Percentiles rank a stretch among this genome's conserved stretches.
Conservation (phyloP, 2,329 filamentous ascomycete species). For the Cladophialophora psammophila region DNA sequence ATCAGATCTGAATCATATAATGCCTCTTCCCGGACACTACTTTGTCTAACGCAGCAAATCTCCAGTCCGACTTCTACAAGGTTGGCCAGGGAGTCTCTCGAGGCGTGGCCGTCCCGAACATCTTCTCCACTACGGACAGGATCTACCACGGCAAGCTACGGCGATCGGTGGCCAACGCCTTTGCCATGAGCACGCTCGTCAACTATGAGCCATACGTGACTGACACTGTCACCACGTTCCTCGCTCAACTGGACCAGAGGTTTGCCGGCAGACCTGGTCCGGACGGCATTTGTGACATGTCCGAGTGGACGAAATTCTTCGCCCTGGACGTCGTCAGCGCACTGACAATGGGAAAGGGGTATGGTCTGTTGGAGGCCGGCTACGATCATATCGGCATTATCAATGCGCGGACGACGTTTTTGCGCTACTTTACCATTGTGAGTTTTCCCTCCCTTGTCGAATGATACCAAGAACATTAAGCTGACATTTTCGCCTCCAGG, state of each 20-base stretch:
- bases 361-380: constrained; percentile 45
- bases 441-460: background rate
- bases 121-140: constrained; percentile 28
- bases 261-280: constrained; percentile 26
- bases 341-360: constrained; percentile 45
- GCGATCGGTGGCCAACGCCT: constrained; percentile 34
- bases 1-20: no score
- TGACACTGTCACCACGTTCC: constrained; percentile 33
- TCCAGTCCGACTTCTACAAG: constrained; percentile 27
- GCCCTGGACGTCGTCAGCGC: constrained; percentile 49
- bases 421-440: constrained; percentile 39
- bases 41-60: background rate
- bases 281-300: constrained; percentile 42
- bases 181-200: constrained; percentile 36
- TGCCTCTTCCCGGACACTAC: no score
- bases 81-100: constrained; percentile 23
- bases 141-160: constrained; percentile 28
- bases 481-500: background rate
- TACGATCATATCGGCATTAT: constrained; percentile 46
- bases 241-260: constrained; percentile 27
- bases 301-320: constrained; percentile 45
- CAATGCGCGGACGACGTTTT: constrained; percentile 36
- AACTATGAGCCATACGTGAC: constrained; percentile 37
- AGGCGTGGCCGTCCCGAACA: constrained; percentile 23
- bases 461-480: background rate